These are phyloP conservation scores for Fusarium avenaceum DNA, from an alignment of 2,329 filamentous ascomycete species.

Conservation along the genomic window DNA sequence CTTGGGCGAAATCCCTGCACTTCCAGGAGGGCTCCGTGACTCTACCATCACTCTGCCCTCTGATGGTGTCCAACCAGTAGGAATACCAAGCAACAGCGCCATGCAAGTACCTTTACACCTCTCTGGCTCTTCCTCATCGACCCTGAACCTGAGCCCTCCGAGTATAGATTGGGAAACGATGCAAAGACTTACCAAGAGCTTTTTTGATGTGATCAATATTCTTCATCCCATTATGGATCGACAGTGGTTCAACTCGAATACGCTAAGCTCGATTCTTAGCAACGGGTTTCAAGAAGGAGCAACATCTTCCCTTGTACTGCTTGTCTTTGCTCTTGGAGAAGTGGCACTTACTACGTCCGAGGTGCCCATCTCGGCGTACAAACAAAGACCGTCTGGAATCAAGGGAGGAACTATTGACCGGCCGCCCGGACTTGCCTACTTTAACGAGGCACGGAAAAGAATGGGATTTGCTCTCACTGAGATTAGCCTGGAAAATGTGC, in stretches of 20 bases:
- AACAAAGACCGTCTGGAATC: slow-evolving; percentile 64
- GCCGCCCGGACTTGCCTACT: slow-evolving; percentile 70
- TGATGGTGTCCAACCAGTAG: slow-evolving; percentile 44
- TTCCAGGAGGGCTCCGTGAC: slow-evolving; percentile 43
- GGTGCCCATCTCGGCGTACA: slow-evolving; percentile 58
- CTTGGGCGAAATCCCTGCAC: slow-evolving; percentile 33
- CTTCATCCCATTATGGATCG: slow-evolving; percentile 70
- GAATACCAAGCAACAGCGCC: slow-evolving; percentile 33
- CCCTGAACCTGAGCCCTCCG: slow-evolving; percentile 33
- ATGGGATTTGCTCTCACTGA: slow-evolving; percentile 69
- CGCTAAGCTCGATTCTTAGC: slow-evolving; percentile 60
- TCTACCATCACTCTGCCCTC: slow-evolving; percentile 39
- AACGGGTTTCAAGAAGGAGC: slow-evolving; percentile 62
- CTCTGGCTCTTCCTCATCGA: slow-evolving; percentile 22
- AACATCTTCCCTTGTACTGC: slow-evolving; percentile 65
- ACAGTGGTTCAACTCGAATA: slow-evolving; percentile 65
- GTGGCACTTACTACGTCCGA: slow-evolving; percentile 67
- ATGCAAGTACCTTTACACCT: slow-evolving; percentile 44
- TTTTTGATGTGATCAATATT: slow-evolving; percentile 72
- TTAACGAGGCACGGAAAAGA: slow-evolving; percentile 73
- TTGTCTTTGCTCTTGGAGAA: slow-evolving; percentile 71
- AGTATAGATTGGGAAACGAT: slow-evolving; percentile 63
- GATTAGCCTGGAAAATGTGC: slow-evolving; percentile 70
- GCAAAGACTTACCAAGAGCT: slow-evolving; percentile 64
- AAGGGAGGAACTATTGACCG: slow-evolving; percentile 63